These are phyloP conservation scores for Microbotryomycetes sp. DNA, from an alignment of 1,284 basidiomycete genomes.

Conservation along the genomic window DNA sequence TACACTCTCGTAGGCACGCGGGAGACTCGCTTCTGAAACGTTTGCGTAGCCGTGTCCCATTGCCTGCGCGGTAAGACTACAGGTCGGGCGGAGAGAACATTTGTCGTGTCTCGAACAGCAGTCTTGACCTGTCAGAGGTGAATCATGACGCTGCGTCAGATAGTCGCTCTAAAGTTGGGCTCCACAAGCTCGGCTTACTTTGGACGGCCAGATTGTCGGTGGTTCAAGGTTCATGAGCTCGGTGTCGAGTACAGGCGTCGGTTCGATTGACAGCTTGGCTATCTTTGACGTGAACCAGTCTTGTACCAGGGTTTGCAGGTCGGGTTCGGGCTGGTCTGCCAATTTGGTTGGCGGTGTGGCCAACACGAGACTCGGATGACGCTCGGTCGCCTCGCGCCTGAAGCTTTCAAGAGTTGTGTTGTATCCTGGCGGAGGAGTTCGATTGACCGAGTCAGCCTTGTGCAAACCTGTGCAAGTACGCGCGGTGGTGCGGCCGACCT, in stretches of 20 bases:
- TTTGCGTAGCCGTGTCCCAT: conserved; percentile 24
- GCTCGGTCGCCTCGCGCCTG: neutral
- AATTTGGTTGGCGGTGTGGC: neutral
- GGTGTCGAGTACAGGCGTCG: conserved; percentile 1
- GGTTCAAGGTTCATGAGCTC: conserved; percentile 1
- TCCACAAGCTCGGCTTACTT: neutral
- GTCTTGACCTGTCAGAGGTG: conserved; percentile 1
- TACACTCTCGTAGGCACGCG: neutral
- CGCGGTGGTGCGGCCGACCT: neutral
- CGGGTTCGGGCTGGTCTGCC: neutral
- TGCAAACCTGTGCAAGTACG: no score
- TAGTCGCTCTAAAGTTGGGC: neutral
- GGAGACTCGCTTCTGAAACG: conserved; percentile 14
- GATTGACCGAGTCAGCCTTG: no score
- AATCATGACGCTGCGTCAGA: neutral
- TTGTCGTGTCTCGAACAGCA: conserved; percentile 19
- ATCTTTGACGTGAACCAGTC: conserved; percentile 10
- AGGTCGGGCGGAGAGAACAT: conserved; percentile 24
- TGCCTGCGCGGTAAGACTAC: conserved; percentile 13
- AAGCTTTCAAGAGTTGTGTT: neutral
- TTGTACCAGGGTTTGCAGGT: conserved; percentile 26
- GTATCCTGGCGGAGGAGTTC: no score
- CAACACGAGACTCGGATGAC: neutral
- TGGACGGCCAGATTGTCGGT: neutral
- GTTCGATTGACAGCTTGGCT: neutral